Evolutionary conservation across 768 basidiomycete species (phyloP).

Genomic region (Cystobasidium ongulense): DNA sequence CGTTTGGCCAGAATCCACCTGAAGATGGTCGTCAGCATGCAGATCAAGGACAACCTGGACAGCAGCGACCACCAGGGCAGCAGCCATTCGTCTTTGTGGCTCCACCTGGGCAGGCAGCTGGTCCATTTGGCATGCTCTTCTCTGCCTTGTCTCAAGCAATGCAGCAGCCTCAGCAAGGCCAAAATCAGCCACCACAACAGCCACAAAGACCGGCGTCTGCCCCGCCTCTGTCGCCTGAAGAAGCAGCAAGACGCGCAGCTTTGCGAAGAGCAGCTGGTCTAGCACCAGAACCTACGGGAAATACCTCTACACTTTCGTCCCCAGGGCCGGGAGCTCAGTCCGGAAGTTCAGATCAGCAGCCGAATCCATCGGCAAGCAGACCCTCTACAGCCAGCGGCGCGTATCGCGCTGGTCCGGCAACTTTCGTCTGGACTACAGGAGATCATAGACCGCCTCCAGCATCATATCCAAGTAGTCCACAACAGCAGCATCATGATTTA

Average conservation of each 20-base stretch:
- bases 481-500: neutral
- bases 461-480: neutral
- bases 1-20: neutral
- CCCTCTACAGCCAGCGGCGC: neutral
- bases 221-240: neutral
- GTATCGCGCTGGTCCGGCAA: neutral
- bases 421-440: neutral
- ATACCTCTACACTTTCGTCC: neutral
- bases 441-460: neutral
- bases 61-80: neutral
- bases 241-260: neutral
- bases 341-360: neutral
- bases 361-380: neutral
- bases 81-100: neutral
- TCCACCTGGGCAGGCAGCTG: neutral
- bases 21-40: neutral
- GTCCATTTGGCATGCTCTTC: conserved; percentile 6
- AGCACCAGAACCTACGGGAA: neutral
- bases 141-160: neutral
- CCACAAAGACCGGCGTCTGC: neutral
- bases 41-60: neutral
- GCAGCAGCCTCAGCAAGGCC: neutral
- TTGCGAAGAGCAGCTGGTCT: neutral
- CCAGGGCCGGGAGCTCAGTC: neutral
- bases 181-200: neutral